A percentile compares a stretch with the other conserved stretches of the same genome.
Evolutionary conservation across 306 rosid species (phyloP).

Genomic region (Fragaria iinumae): DNA sequence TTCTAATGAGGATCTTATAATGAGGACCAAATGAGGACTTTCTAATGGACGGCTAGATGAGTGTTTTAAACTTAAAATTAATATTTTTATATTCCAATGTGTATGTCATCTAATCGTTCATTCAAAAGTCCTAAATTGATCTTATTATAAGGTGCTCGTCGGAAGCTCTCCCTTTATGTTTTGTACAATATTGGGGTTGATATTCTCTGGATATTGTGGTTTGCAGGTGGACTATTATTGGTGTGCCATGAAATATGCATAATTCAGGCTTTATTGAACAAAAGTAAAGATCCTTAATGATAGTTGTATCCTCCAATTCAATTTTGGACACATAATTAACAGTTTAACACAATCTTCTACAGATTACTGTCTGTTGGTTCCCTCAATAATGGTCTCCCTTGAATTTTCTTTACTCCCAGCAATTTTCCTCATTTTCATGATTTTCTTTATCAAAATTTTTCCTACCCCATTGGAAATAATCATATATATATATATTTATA

Average conservation of each 20-base stretch:
- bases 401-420: neutral
- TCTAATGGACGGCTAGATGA: too few species aligned
- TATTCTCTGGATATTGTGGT: conserved; percentile 3
- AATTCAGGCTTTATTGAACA: neutral
- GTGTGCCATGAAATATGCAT: conserved; percentile 17
- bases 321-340: neutral
- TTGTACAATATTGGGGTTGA: neutral
- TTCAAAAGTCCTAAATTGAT: too few species aligned
- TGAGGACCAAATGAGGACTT: too few species aligned
- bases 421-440: neutral
- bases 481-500: neutral
- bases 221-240: conserved; percentile 6
- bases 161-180: neutral
- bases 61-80: too few species aligned
- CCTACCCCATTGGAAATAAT: neutral
- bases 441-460: neutral
- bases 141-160: too few species aligned
- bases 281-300: conserved; percentile 23
- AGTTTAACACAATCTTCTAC: neutral
- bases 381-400: neutral
- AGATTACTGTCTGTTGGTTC: conserved; percentile 4
- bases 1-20: too few species aligned
- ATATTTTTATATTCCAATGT: too few species aligned
- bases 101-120: too few species aligned
- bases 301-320: conserved; percentile 4